Base-by-base conservation (phyloP, 2,329 filamentous ascomycete genomes). In the Alternaria tenuissima region DNA sequence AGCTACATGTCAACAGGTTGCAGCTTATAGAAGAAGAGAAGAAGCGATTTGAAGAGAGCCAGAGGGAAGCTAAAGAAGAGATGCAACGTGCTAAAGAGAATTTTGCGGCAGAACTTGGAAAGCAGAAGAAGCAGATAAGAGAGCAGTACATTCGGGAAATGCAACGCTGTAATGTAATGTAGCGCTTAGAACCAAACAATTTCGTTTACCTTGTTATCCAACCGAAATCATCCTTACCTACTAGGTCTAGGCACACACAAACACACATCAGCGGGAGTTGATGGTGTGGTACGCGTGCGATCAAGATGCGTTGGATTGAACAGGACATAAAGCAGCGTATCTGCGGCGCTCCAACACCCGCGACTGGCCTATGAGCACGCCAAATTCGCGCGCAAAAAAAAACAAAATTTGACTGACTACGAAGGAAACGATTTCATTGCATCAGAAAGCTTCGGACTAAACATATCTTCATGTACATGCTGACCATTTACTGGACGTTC, bases 11-110 rank as follows among this genome's bases (percentile, higher is more conserved):
- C 20, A 54, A 49, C n/a, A 16, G 32, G 26, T 32, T 47, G 32
- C 47, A 61, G 39, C 42, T 57, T 20, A 24, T 61, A 28, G 57
- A 57, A 18, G 53, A 61, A 8, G 3, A 20, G 16, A 54, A 61
- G 26, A 54, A 54, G 22, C 39, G n/a, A 16, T 44, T 38, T 7
- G 39, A 54, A 44, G 38, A 43, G 48, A 54, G 48, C 6, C 20
- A 52, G 18, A 36, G 12, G 32, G 12, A 14, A 16, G 32, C 32
- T 14, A 36, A 36, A 12, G 16, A 54, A 30, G 41, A 18, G 12
- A 26, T 52, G 48, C 14, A 14, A 16, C 32, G 32, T 12, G 30
- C 22, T 24, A 14, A 54, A 11, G 51, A 43, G 11, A 9, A 39
- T 26, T 34, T 41, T 41, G 34, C 34, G 0, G 22, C 32, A 0